Conservation (phyloP, 2,329 filamentous ascomycete species). For the Colletotrichum siamense region DNA sequence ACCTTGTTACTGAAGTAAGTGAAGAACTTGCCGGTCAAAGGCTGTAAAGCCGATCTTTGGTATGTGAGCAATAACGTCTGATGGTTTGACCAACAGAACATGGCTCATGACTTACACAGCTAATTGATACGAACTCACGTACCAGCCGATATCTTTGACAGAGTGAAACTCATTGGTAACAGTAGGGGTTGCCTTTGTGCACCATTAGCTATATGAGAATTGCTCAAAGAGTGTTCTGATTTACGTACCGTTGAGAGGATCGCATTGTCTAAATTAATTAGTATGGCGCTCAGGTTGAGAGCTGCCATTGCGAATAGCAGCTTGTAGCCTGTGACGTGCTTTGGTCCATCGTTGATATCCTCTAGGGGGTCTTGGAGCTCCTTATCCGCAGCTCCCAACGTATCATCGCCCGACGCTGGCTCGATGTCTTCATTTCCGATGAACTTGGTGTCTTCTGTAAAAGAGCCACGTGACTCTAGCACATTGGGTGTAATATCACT, state of each 20-base stretch:
- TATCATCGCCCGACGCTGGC: background rate
- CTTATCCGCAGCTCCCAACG: background rate
- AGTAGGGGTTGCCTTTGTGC: constrained; percentile 44
- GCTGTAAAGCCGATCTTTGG: constrained; percentile 52
- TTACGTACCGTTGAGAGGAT: background rate
- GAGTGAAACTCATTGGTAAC: constrained; percentile 57
- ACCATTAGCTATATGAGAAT: background rate
- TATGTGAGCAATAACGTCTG: background rate
- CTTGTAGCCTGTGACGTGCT: background rate
- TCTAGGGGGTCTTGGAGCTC: background rate
- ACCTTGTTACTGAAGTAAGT: constrained; percentile 42
- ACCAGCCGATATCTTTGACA: constrained; percentile 60
- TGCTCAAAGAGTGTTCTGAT: no score
- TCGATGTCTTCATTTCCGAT: background rate
- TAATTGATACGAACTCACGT: constrained; percentile 54
- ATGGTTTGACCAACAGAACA: background rate
- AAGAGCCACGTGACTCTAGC: background rate
- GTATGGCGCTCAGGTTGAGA: background rate
- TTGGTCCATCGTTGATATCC: background rate
- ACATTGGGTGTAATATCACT: background rate
- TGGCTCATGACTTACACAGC: constrained; percentile 47
- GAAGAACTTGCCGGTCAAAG: constrained; percentile 57
- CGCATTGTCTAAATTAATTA: background rate
- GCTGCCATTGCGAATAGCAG: background rate
- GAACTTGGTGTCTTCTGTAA: background rate